phyloP scores from a whole-genome alignment of 352 stramenopile species.

The Globisporangium okanoganense region DNA sequence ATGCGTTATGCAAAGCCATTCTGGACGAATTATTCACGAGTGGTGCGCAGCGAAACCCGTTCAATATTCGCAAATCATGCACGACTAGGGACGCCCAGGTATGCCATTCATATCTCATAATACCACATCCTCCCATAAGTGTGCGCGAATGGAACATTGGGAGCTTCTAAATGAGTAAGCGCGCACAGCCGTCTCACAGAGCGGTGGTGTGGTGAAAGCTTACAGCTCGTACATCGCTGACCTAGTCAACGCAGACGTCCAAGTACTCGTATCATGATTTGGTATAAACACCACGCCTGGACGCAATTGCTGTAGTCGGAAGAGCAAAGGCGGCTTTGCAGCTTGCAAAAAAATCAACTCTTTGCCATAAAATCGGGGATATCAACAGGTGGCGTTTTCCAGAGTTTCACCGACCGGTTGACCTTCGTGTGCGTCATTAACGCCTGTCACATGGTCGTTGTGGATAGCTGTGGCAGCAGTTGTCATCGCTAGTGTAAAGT shows the following conservation, averaged over 20 bases:
- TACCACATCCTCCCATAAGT: constrained; percentile 5
- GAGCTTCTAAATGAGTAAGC: constrained; percentile 91
- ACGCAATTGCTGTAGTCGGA: no score
- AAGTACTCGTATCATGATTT: constrained; percentile 95
- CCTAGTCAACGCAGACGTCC: constrained; percentile 70
- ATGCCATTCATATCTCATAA: constrained; percentile 1
- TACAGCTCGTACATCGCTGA: constrained; percentile 34
- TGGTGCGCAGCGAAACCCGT: constrained; percentile 37
- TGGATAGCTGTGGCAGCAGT: constrained; percentile 38
- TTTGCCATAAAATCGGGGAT: constrained; percentile 29
- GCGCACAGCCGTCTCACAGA: constrained; percentile 75
- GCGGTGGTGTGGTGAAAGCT: constrained; percentile 89
- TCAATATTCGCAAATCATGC: constrained; percentile 40
- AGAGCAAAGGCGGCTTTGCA: no score
- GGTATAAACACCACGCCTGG: constrained; percentile 88
- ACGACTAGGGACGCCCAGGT: not conserved
- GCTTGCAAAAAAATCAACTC: no score
- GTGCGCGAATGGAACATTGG: constrained; percentile 52
- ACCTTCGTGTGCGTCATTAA: constrained; percentile 31
- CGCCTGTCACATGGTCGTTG: constrained; percentile 41
- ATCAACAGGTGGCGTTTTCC: no score
- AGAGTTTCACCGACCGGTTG: no score
- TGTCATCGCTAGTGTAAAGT: constrained; percentile 19
- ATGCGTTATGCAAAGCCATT: not conserved
- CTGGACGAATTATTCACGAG: not conserved